These are phyloP conservation scores for Aspergillus sp. DNA, from an alignment of 2,329 filamentous ascomycete genomes.

Conservation along the genomic window DNA sequence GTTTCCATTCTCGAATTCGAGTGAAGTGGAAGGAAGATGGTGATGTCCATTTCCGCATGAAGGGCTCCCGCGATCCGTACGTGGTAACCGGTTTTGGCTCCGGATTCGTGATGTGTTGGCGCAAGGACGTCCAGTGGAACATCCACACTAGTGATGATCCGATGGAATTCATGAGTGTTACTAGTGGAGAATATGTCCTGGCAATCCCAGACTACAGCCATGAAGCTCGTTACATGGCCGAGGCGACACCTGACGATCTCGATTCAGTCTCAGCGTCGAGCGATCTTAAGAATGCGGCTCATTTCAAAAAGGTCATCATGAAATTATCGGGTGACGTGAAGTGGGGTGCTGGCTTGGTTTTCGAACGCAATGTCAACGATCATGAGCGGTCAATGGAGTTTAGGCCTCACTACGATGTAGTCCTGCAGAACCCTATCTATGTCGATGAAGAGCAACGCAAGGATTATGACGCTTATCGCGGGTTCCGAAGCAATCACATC, in stretches of 20 bases:
- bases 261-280: slow-evolving; percentile 64
- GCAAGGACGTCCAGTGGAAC: slow-evolving; percentile 85
- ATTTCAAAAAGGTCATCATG: slow-evolving; percentile 98
- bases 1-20: slow-evolving; percentile 86
- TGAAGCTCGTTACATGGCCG: slow-evolving; percentile 68
- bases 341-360: slow-evolving; percentile 87
- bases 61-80: slow-evolving; percentile 88
- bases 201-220: slow-evolving; percentile 92
- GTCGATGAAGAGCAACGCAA: slow-evolving; percentile 59
- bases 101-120: slow-evolving; percentile 98
- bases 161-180: slow-evolving; percentile 90
- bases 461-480: slow-evolving; percentile 86
- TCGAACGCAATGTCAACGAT: slow-evolving; percentile 76
- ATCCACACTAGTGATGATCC: slow-evolving; percentile 84
- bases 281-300: slow-evolving; percentile 68
- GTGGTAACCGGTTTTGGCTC: slow-evolving; percentile 88
- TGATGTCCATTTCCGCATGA: slow-evolving; percentile 89
- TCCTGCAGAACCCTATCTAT: slow-evolving; percentile 77
- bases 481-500: slow-evolving; percentile 96
- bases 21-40: slow-evolving; percentile 94
- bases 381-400: slow-evolving; percentile 81
- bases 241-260: slow-evolving; percentile 49
- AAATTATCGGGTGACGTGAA: slow-evolving; percentile 95
- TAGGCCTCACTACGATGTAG: slow-evolving; percentile 86
- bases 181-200: slow-evolving; percentile 91